Evolutionary conservation across 805 yeast species (phyloP).

Genomic region (Lipomyces mesembrius): DNA sequence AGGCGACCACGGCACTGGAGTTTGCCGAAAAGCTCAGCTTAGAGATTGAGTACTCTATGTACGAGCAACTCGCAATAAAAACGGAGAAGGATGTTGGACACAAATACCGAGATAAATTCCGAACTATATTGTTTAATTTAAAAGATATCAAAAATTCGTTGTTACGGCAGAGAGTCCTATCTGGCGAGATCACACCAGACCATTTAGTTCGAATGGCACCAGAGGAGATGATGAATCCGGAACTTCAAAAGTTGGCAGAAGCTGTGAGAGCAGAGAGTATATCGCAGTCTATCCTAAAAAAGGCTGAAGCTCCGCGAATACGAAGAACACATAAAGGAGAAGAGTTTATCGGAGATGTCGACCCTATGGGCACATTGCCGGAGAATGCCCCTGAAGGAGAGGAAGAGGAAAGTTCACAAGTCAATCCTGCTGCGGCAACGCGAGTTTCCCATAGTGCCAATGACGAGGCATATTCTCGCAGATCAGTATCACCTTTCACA

Average conservation of each 20-base stretch:
- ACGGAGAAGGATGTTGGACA: conserved; percentile 46
- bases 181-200: conserved; percentile 57
- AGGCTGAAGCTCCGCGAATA: conserved; percentile 63
- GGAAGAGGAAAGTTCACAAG: neutral
- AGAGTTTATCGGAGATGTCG: conserved; percentile 68
- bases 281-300: conserved; percentile 67
- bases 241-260: conserved; percentile 69
- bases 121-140: conserved; percentile 67
- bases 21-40: conserved; percentile 53
- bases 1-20: conserved; percentile 43
- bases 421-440: neutral
- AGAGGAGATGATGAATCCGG: conserved; percentile 80
- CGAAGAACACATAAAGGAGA: conserved; percentile 89
- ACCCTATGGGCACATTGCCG: conserved; percentile 39
- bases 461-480: neutral
- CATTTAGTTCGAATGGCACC: conserved; percentile 67
- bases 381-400: conserved; percentile 5
- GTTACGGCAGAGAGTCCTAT: conserved; percentile 62
- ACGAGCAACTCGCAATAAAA: conserved; percentile 46
- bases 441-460: neutral
- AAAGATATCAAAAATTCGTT: conserved; percentile 60
- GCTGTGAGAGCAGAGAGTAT: conserved; percentile 71
- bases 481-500: conserved; percentile 7
- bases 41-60: conserved; percentile 58
- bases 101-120: conserved; percentile 67